Base-by-base conservation (phyloP, 2,329 filamentous ascomycete genomes). In the Fusarium nisikadoi region DNA sequence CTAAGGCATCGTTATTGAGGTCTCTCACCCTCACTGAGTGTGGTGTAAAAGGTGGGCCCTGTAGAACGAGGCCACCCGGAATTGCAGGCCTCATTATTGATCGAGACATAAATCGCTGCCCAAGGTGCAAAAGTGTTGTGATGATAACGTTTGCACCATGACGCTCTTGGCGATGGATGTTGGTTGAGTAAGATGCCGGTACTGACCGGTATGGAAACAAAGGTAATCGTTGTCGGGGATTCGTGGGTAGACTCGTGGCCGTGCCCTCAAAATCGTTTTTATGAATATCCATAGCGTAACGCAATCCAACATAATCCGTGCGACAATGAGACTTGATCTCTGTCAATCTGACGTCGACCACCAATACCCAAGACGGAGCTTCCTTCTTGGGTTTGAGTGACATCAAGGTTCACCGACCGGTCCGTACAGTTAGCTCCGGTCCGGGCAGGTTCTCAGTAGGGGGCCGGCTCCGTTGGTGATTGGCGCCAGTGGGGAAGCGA, bases 361-460 rank as follows among this genome's bases (percentile, higher is more conserved):
- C 16, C 46, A 39, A 16, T 59, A 20, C 35, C 41, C 11, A 68
- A 42, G 45, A 36, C 45, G 39, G 45, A 68, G 35, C 41, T 47
- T 41, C 42, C 41, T 70, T 45, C 43, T 56, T 39, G 23, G 23
- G 19, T 29, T 35, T 49, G 8, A 53, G 61, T 65, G 65, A 58
- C 59, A 69, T 62, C 65, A 72, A 42, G 46, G 46, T 50, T 25
- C 25, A 19, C 70, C 52, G 66, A 56, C 50, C 55, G 56, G 60
- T 65, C 70, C 70, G 42, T 70, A 41, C 23, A 52, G 49, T 50
- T 64, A 65, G 69, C 41, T 66, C 70, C 65, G 70, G 68, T 20
- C 65, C 70, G 65, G 68, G 53, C 17, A 57, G 54, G 43, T 36
- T 55, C 33, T 62, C 70, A 61, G 56, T 42, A 54, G 38, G 50